Percentiles rank a stretch among this genome's conserved stretches.
Conservation (phyloP, 2,329 filamentous ascomycete genomes). For the Aspergillus sp. region DNA sequence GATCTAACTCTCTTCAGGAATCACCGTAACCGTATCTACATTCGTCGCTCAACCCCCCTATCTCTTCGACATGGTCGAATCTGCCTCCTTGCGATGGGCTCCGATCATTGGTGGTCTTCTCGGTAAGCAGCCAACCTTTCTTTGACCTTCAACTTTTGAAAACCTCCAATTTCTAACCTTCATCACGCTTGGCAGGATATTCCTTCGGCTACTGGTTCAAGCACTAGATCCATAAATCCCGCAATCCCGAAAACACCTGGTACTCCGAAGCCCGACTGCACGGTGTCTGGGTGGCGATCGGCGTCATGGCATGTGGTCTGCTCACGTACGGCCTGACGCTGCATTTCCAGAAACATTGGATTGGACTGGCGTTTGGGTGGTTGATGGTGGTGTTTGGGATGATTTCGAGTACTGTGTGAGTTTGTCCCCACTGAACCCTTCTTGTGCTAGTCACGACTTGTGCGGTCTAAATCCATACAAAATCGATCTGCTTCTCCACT, state of each 20-base stretch:
- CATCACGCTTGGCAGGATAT: neutral
- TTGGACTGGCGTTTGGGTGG: slow-evolving; percentile 40
- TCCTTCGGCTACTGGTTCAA: neutral
- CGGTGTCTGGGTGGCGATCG: slow-evolving; percentile 35
- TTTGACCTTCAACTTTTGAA: neutral
- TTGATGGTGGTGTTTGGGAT: slow-evolving; percentile 38
- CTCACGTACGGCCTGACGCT: slow-evolving; percentile 37
- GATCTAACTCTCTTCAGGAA: neutral
- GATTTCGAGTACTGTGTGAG: slow-evolving; percentile 36
- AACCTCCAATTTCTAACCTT: no score
- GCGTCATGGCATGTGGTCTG: slow-evolving; percentile 31
- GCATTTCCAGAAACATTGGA: slow-evolving; percentile 35
- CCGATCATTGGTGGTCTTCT: neutral
- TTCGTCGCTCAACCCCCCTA: neutral
- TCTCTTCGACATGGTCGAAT: neutral
- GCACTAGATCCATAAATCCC: neutral
- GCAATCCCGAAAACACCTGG: neutral
- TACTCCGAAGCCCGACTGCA: slow-evolving; percentile 35
- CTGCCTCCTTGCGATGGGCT: neutral
- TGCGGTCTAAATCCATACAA: no score
- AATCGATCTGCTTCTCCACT: neutral
- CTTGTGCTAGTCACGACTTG: no score
- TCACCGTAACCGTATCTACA: neutral
- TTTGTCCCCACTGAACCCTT: slow-evolving; percentile 1
- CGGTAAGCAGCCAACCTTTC: neutral